phyloP scores from a whole-genome alignment of 257 asterid genomes.

The Pogostemon cablin region DNA sequence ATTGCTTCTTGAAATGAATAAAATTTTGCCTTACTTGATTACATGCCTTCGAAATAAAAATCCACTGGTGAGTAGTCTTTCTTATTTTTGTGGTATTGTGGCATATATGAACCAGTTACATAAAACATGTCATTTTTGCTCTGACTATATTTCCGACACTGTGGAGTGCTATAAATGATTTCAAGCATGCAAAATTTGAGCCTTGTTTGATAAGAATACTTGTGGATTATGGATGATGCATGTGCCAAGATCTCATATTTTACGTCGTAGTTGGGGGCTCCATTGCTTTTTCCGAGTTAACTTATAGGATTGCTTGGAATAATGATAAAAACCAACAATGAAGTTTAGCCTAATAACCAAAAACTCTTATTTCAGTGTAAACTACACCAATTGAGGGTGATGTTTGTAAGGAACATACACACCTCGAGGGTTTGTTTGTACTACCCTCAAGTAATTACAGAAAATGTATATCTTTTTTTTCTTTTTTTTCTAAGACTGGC shows the following conservation, averaged over 20 bases:
- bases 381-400: not conserved
- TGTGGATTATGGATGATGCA: not conserved
- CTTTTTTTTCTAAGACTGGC: too few relatives aligned
- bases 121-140: not conserved
- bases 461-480: too few relatives aligned
- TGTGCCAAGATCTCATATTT: not conserved
- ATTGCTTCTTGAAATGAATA: slow-evolving; percentile 92
- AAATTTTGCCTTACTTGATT: slow-evolving; percentile 93
- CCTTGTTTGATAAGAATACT: slow-evolving; percentile 5
- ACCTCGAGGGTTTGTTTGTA: too few relatives aligned
- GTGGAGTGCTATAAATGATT: not conserved
- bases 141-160: not conserved
- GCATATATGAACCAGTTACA: not conserved
- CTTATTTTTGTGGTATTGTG: slow-evolving; percentile 1
- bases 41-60: slow-evolving; percentile 78
- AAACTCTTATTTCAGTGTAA: not conserved
- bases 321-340: not conserved
- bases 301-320: not conserved
- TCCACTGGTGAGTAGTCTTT: slow-evolving; percentile 60
- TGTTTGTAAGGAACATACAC: too few relatives aligned
- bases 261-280: not conserved
- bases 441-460: not conserved
- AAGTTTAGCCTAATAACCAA: not conserved
- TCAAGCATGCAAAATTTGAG: not conserved
- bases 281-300: not conserved